Percentiles rank a stretch among this genome's conserved stretches.
phyloP scores from a whole-genome alignment of 805 yeast genomes.

The Starmerella vaccinii region DNA sequence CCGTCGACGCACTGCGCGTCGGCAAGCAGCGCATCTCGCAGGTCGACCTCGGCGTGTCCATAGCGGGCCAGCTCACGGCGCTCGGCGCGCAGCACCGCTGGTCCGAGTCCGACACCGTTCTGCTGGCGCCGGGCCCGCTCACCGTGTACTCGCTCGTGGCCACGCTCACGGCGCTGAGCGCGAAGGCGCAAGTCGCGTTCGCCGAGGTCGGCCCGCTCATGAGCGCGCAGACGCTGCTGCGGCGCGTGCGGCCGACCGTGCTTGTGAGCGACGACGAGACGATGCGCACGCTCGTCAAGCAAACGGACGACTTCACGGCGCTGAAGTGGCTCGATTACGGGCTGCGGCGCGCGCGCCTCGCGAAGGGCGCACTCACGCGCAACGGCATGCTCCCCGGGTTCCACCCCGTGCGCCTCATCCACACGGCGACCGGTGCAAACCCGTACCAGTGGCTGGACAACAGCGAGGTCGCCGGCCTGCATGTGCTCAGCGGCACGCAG shows the following conservation, averaged over 20 bases:
- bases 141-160: slow-evolving; percentile 26
- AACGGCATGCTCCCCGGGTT: slow-evolving; percentile 24
- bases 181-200: slow-evolving; percentile 19
- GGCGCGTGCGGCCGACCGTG: slow-evolving; percentile 26
- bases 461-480: slow-evolving; percentile 16
- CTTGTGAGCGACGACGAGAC: slow-evolving; percentile 29
- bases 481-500: slow-evolving; percentile 32
- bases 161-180: slow-evolving; percentile 29
- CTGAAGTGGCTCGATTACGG: slow-evolving; percentile 17
- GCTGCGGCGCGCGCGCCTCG: slow-evolving; percentile 20
- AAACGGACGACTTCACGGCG: slow-evolving; percentile 22
- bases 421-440: slow-evolving; percentile 24
- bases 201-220: slow-evolving; percentile 20
- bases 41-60: slow-evolving; percentile 29
- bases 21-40: slow-evolving; percentile 14
- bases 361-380: slow-evolving; percentile 26
- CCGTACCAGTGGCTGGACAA: slow-evolving; percentile 22
- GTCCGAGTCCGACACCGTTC: slow-evolving; percentile 27
- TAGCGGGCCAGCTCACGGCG: slow-evolving; percentile 32
- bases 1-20: slow-evolving; percentile 5
- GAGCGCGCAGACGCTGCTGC: slow-evolving; percentile 24
- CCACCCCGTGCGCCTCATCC: slow-evolving; percentile 27
- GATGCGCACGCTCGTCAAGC: slow-evolving; percentile 25
- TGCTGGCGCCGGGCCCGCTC: slow-evolving; percentile 27
- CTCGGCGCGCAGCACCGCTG: slow-evolving; percentile 29